Base-by-base conservation (phyloP, 2,329 filamentous ascomycete genomes). In the Aspergillus luchuensis region DNA sequence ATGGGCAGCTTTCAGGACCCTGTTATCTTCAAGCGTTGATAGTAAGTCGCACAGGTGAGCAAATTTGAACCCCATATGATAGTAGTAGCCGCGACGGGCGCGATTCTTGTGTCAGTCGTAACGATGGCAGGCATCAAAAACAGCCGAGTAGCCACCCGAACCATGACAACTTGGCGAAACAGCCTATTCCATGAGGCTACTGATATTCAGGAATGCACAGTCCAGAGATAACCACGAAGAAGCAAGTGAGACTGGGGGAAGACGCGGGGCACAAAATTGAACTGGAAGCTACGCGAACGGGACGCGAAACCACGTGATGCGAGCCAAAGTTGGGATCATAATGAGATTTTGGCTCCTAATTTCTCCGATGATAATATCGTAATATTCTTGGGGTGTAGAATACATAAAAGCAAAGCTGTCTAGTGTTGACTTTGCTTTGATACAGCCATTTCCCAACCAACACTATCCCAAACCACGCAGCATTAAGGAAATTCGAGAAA, bases 41-140 rank as follows among this genome's bases (percentile, higher is more conserved):
- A 97, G 81, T 4, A 97, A 80, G 63, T 90, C 85, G 78, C 91
- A 94, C 49, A 96, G 79, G 62, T 84, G 80, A n/a, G 81, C 78
- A 74, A 95, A 96, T 51, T 78, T 77, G 70, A 81, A 80, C 11
- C 76, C 75, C 78, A 80, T 81, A 56, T 56, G 59, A 59, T 19
- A 8, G 38, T 50, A 59, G 59, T 19, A 11, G 38, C 45, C 48
- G 30, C 1, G n/a, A 25, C 19, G 10, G 36, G 51, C 36, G 38
- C 36, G 23, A 17, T 19, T 19, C 8, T 5, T 1, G 13, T 19
- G 3, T 8, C 11, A n/a, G 41, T 19, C 17, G 17, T 19, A 36
- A 25, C 25, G 28, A 8, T 13, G 33, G 11, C 25, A 8, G 21
- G 39, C 21, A 17, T 11, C n/a, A 36, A 8, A 19, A 13, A 19